These are phyloP conservation scores for Macadamia tetraphylla DNA, from an alignment of 164 flowering plant species.

Conservation along the genomic window DNA sequence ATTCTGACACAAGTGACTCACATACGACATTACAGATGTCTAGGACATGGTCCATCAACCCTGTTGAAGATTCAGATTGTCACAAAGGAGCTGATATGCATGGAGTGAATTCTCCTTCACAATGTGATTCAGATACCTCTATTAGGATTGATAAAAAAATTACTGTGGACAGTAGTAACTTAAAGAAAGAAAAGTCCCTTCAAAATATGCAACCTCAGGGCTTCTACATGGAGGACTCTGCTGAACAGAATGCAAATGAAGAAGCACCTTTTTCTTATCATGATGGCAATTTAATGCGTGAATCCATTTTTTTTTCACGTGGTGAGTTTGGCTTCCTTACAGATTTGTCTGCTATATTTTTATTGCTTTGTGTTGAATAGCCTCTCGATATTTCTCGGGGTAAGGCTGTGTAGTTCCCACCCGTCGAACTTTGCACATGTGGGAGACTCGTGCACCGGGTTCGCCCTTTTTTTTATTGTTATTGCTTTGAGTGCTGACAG, in stretches of 20 bases:
- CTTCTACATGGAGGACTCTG: conserved; percentile 31
- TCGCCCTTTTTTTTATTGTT: too few species aligned
- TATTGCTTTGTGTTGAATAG: too few species aligned
- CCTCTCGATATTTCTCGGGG: too few species aligned
- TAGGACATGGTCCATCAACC: conserved; percentile 9
- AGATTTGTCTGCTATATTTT: too few species aligned
- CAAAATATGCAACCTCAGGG: conserved; percentile 13
- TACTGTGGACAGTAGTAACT: conserved; percentile 7
- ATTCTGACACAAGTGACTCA: conserved; percentile 15
- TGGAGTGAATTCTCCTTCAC: conserved; percentile 11
- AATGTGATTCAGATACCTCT: conserved; percentile 45
- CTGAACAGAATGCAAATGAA: conserved; percentile 25
- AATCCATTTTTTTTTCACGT: conserved; percentile 36
- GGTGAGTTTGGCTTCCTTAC: conserved; percentile 30
- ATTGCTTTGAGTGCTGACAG: too few species aligned
- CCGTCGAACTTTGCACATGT: too few species aligned
- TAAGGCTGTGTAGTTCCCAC: too few species aligned
- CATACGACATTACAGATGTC: conserved; percentile 23
- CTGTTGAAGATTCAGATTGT: conserved; percentile 21
- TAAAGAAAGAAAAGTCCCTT: conserved; percentile 14
- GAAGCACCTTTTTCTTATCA: conserved; percentile 10
- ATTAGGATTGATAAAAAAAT: conserved; percentile 34
- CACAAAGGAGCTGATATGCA: conserved; percentile 23
- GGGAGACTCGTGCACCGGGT: too few species aligned
- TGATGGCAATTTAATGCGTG: conserved; percentile 16